Evolutionary conservation across 495 filamentous ascomycete genomes (phyloP).

Genomic region (Durotheca rogersii): DNA sequence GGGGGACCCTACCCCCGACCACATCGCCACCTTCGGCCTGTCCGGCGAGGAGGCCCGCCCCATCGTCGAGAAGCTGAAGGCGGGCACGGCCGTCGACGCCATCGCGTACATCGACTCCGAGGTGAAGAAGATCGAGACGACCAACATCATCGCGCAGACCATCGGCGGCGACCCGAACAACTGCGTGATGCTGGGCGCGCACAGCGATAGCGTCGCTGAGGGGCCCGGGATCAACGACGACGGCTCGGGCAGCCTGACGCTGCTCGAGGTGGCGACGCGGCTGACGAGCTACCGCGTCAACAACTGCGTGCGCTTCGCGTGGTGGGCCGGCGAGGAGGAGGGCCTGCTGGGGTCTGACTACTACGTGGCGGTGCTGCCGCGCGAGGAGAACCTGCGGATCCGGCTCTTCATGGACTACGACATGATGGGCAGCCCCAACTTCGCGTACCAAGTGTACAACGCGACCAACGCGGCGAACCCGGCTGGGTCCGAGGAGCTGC

Average conservation of each 20-base stretch:
- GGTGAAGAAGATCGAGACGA: constrained; percentile 46
- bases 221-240: constrained; percentile 55
- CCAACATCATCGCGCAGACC: constrained; percentile 58
- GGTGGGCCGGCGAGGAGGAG: constrained; percentile 61
- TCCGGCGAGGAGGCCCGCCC: constrained; percentile 53
- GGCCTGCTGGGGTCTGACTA: constrained; percentile 59
- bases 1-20: constrained; percentile 50
- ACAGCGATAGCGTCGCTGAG: constrained; percentile 55
- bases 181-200: constrained; percentile 58
- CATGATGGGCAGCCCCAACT: constrained; percentile 59
- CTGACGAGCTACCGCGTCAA: constrained; percentile 52
- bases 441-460: constrained; percentile 56
- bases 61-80: constrained; percentile 46
- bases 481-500: constrained; percentile 49
- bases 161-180: constrained; percentile 55
- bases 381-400: constrained; percentile 55
- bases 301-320: constrained; percentile 59
- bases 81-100: constrained; percentile 48
- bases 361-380: constrained; percentile 50
- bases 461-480: constrained; percentile 50
- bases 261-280: constrained; percentile 56
- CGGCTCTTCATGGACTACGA: constrained; percentile 62
- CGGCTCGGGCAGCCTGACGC: constrained; percentile 53
- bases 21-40: constrained; percentile 60
- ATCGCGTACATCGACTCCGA: constrained; percentile 59